Base-by-base conservation (phyloP, 2,329 filamentous ascomycete genomes). In the Pseudocercospora fijiensis region DNA sequence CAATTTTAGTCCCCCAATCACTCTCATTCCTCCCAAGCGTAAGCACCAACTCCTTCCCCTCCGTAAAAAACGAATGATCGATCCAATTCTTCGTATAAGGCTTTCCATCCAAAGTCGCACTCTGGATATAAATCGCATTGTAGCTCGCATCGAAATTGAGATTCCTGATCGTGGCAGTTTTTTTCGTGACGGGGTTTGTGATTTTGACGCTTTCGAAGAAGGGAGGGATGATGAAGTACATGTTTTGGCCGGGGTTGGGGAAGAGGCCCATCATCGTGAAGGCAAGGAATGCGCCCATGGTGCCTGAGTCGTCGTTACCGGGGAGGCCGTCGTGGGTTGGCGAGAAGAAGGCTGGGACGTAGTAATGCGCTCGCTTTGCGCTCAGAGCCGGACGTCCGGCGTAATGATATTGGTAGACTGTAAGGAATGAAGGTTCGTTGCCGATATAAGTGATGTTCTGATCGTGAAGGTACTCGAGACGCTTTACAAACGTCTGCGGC, bases 381-480 rank as follows among this genome's bases (percentile, higher is more conserved):
- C 74, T 77, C 3, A 78, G 69, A 0, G 64, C 78, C 0, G 78
- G 78, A 0, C 77, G 69, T 0, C 77, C 78, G 1, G 76, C 77
- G 64, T 77, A 80, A 62, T 79, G 78, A 30, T 78, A 78, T 69
- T 78, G 74, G 58, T 76, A 79, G 49, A 70, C 68, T 13, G 68
- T 70, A 10, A 70, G 58, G 2, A 75, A 74, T 13, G 81, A 82
- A 22, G 88, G 88, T 75, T 90, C 86, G 72, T 90, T 90, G 13
- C 86, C 87, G 0, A 86, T 83, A 74, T 90, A 85, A 62, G 72
- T 78, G 70, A 74, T 77, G 63, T 78, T 77, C 64, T 83, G 80
- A 58, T 81, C 79, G 74, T 90, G 89, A 60, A 89, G 82, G 67
- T 81, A 85, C 57, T 89, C 80, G 5, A 90, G 80, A 0, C 88